phyloP scores from a whole-genome alignment of 164 flowering plant genomes.

The Chloranthus sessilifolius region DNA sequence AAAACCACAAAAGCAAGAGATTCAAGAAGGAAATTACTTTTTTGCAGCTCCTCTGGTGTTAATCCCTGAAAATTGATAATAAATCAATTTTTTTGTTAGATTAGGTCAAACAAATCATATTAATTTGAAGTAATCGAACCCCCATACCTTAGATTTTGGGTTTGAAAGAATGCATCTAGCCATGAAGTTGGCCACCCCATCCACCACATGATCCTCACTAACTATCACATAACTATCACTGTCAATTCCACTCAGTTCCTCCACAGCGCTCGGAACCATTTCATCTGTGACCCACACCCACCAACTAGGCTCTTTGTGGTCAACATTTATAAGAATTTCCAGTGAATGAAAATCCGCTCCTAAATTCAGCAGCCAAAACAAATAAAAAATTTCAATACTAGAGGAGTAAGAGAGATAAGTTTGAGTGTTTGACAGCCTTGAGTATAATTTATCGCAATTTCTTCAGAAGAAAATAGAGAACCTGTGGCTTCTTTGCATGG shows the following conservation, averaged over 20 bases:
- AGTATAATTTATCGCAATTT: slow-evolving; percentile 3
- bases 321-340: slow-evolving; percentile 59
- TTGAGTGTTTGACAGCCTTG: neutral
- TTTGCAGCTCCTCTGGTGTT: slow-evolving; percentile 76
- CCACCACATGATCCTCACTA: slow-evolving; percentile 80
- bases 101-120: neutral
- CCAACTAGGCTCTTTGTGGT: slow-evolving; percentile 68
- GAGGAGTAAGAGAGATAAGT: too few species aligned
- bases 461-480: slow-evolving; percentile 10
- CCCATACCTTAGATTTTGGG: slow-evolving; percentile 66
- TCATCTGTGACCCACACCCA: slow-evolving; percentile 97
- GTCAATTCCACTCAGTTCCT: slow-evolving; percentile 85
- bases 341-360: slow-evolving; percentile 55
- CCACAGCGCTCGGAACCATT: slow-evolving; percentile 48
- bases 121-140: neutral
- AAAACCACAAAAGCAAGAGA: too few species aligned
- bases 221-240: slow-evolving; percentile 70
- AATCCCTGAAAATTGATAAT: slow-evolving; percentile 51
- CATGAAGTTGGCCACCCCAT: slow-evolving; percentile 87
- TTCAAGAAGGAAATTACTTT: slow-evolving; percentile 42
- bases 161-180: slow-evolving; percentile 84
- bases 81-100: slow-evolving; percentile 15
- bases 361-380: slow-evolving; percentile 19
- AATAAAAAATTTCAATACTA: neutral
- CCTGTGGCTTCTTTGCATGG: slow-evolving; percentile 82